Base-by-base conservation (phyloP, 2,329 filamentous ascomycete species). In the Botrytis medusae region DNA sequence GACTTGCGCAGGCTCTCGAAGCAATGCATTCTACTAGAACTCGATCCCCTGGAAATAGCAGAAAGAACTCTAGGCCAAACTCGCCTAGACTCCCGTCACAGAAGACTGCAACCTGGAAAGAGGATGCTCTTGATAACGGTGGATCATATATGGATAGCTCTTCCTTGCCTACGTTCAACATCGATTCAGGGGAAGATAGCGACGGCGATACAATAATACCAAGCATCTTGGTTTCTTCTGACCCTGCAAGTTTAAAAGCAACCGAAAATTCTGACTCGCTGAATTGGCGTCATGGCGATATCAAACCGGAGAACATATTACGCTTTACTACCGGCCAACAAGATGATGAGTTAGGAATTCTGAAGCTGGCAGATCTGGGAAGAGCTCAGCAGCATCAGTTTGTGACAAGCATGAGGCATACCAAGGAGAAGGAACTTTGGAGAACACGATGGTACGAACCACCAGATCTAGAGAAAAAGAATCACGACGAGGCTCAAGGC, bases 291-390 rank as follows among this genome's bases (percentile, higher is more conserved):
- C 63, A 65, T 65, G 44, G 63, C 14, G 32, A 65, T 51, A 65
- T 65, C 4, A 65, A 51, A 37, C 44, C 44, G 22, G 63, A 65
- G 32, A 65, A 65, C 25, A 51, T 51, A 65, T 37, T 65, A 22
- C 63, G 63, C 34, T 65, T 51, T 32, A n/a, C 16, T 16, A 29
- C 29, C 10, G n/a, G n/a, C n/a, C 9, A 60, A 25, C 4, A 57
- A n/a, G 9, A 44, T 29, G 54, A 69, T 32, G 4, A 44, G 22
- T 32, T 60, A 12, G 67, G 67, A 16, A 16, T 25, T 2, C 9
- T 69, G 10, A 69, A 60, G 29, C 51, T 69, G 18, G 67, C 67
- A 69, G 67, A 69, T 69, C 20, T 69, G 48, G 67, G 67, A 25
- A 59, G 67, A 60, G 51, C 67, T 44, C 51, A 69, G 6, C 67